A percentile compares a stretch with the other conserved stretches of the same genome.
Conservation (phyloP, 129 eudicot species). For the Arctium lappa region DNA sequence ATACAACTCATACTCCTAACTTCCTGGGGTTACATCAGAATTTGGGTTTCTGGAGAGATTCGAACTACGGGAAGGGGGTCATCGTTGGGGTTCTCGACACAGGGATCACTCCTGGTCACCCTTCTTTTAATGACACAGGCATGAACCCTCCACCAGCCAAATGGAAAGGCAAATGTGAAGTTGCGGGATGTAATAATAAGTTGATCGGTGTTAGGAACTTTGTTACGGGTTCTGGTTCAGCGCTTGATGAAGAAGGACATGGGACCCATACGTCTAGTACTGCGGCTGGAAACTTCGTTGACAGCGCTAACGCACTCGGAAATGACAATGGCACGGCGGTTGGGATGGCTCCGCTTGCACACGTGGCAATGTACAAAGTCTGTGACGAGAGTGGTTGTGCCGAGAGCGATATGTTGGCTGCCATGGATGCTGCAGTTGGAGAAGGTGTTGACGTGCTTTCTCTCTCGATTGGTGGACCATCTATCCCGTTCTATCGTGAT, state of each 20-base stretch:
- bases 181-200: conserved; percentile 33
- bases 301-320: conserved; percentile 39
- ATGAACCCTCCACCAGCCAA: conserved; percentile 40
- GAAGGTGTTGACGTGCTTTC: conserved; percentile 72
- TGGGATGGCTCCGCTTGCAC: conserved; percentile 56
- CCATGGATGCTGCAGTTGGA: conserved; percentile 52
- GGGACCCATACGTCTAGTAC: conserved; percentile 49
- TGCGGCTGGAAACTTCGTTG: conserved; percentile 48
- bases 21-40: conserved; percentile 39
- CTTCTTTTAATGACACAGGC: conserved; percentile 34
- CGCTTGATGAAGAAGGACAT: conserved; percentile 38
- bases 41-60: conserved; percentile 33
- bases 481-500: conserved; percentile 33
- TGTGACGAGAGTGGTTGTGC: conserved; percentile 26
- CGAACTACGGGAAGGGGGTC: conserved; percentile 37
- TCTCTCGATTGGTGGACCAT: conserved; percentile 42
- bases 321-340: conserved; percentile 44
- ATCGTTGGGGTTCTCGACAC: conserved; percentile 36
- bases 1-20: conserved; percentile 43
- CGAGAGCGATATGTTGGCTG: conserved; percentile 49
- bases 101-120: conserved; percentile 35
- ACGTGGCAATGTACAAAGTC: conserved; percentile 46
- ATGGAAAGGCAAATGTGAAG: conserved; percentile 46
- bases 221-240: background rate
- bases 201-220: conserved; percentile 31